A percentile compares a stretch with the other conserved stretches of the same genome.
These are phyloP conservation scores for Yamadazyma membranifaciens DNA, from an alignment of 1,139 yeast genomes.

Conservation along the genomic window DNA sequence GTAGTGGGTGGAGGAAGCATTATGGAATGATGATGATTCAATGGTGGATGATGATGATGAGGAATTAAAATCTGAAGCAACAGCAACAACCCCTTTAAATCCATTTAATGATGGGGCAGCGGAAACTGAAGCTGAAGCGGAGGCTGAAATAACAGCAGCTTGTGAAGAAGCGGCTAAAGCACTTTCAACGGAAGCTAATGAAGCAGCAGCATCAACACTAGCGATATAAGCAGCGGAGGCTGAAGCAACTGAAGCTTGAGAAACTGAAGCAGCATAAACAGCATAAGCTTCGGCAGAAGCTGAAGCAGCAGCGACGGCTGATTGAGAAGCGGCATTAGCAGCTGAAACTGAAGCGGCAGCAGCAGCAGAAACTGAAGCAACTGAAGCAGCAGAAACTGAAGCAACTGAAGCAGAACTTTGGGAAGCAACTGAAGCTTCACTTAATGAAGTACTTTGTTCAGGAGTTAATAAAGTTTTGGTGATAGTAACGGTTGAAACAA, in stretches of 20 bases:
- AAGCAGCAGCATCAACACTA: conserved; percentile 15
- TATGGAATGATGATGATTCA: conserved; percentile 10
- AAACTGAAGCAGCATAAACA: conserved; percentile 41
- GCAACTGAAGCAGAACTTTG: conserved; percentile 12
- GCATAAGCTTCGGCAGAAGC: conserved; percentile 12
- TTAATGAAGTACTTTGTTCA: conserved; percentile 33
- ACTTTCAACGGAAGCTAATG: conserved; percentile 19
- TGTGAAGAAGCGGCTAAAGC: conserved; percentile 12
- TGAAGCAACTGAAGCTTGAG: conserved; percentile 13
- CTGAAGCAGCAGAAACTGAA: not conserved
- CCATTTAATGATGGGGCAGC: conserved; percentile 26
- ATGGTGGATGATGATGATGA: conserved; percentile 14
- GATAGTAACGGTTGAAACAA: conserved; percentile 39
- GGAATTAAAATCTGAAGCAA: conserved; percentile 35
- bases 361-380: conserved; percentile 9
- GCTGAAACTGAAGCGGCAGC: conserved; percentile 13
- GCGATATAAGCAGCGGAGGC: conserved; percentile 16
- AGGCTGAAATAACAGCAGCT: conserved; percentile 14
- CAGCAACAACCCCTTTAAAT: conserved; percentile 46
- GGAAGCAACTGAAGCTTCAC: conserved; percentile 20
- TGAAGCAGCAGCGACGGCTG: conserved; percentile 13
- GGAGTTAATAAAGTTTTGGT: conserved; percentile 46
- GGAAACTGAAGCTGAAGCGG: conserved; percentile 9
- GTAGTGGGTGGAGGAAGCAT: conserved; percentile 10
- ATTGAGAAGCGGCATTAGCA: conserved; percentile 13